Percentiles rank a stretch among this genome's conserved stretches.
Conservation (phyloP, 2,329 filamentous ascomycete genomes). For the Penicillium oxalicum region DNA sequence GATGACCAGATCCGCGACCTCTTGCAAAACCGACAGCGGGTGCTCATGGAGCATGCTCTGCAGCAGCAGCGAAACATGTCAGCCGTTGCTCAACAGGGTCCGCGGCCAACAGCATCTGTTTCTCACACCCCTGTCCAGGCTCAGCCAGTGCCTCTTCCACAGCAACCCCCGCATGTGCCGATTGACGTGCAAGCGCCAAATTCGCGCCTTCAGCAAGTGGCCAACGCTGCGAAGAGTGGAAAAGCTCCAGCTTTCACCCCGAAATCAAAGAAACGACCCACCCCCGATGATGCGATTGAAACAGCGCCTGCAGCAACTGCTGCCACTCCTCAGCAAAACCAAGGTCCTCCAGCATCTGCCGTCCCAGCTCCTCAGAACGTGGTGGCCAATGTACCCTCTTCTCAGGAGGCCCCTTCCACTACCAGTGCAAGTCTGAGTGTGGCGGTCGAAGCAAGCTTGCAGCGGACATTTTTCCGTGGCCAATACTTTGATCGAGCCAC, state of each 20-base stretch:
- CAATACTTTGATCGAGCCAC: conserved; percentile 26
- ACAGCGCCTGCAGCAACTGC: conserved; percentile 31
- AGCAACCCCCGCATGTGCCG: conserved; percentile 19
- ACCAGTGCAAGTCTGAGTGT: conserved; percentile 21
- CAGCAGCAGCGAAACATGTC: conserved; percentile 22
- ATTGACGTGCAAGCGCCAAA: conserved; percentile 25
- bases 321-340: conserved; percentile 25
- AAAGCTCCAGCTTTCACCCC: conserved; percentile 27
- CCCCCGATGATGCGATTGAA: conserved; percentile 44
- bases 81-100: conserved; percentile 23
- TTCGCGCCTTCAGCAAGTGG: conserved; percentile 25
- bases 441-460: conserved; percentile 24
- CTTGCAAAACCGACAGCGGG: conserved; percentile 33
- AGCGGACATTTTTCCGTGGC: conserved; percentile 26
- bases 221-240: conserved; percentile 21
- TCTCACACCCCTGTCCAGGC: conserved; percentile 20
- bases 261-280: conserved; percentile 40
- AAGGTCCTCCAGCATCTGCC: conserved; percentile 17
- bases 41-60: conserved; percentile 26
- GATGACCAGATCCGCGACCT: conserved; percentile 42
- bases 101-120: conserved; percentile 18
- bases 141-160: conserved; percentile 19
- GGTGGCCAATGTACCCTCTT: conserved; percentile 18
- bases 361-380: conserved; percentile 14
- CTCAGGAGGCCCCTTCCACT: conserved; percentile 33